Base-by-base conservation (phyloP, 305 asterid genomes). In the Nicotiana rustica region DNA sequence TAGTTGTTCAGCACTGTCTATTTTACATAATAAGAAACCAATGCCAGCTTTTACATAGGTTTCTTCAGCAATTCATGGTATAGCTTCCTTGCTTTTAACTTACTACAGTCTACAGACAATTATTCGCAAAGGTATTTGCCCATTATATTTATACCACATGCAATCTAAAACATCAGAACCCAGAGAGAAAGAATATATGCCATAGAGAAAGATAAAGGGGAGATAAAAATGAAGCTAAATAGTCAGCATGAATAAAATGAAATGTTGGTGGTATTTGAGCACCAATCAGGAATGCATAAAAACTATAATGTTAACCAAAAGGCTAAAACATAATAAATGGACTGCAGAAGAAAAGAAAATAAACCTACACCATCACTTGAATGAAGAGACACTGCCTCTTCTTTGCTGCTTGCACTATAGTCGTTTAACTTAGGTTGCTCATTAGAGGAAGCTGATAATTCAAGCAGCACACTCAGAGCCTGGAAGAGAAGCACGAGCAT, bases 381-480 rank as follows among this genome's bases (percentile, higher is more conserved):
- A 80, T 81, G 85, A 77, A 60, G 86, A 77, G 73, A 86, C 82
- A 73, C 85, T 47, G 87, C 55, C 83, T 91, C 93, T 86, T 89
- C 91, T 56, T 85, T 83, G 83, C 55, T 67, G 35, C 81, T 65
- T 83, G 85, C 88, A 83, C 88, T 86, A 66, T 52, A 81, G 78
- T 57, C 73, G 67, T 85, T 82, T 85, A 10, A 35, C 64, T 59
- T 82, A 84, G 87, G 80, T 84, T 87, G 87, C 80, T 88, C 91
- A 78, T 81, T 71, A 7, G 93, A 86, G 81, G 96, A 88, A 77
- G 93, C 88, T 79, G 98, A 90, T 82, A 94, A 84, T 81, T 92
- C 97, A 81, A 96, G 95, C 87, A 96, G 85, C 77, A 86, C 83
- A 78, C 92, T 91, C 77, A 96, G 88, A 73, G 97, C 99, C 99